phyloP scores from a whole-genome alignment of 2,329 filamentous ascomycete species.

The Ophidiomyces ophidiicola region DNA sequence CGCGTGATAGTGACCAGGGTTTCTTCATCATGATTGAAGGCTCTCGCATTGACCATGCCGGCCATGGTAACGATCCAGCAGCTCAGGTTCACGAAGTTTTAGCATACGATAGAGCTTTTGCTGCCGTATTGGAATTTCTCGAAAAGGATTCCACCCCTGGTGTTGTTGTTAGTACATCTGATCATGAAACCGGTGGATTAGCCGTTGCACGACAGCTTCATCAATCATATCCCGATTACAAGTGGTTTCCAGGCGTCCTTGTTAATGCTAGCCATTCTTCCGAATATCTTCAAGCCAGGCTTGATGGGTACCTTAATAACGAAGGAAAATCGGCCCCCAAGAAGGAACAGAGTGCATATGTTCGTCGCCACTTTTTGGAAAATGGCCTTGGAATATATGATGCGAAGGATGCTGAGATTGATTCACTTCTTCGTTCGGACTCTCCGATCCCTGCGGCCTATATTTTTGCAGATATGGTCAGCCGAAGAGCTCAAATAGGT shows the following conservation, averaged over 20 bases:
- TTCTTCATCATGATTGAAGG: constrained; percentile 99
- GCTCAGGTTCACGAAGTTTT: constrained; percentile 83
- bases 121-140: constrained; percentile 72
- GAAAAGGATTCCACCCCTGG: constrained; percentile 58
- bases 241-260: constrained; percentile 73
- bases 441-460: constrained; percentile 47
- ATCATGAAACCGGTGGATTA: constrained; percentile 91
- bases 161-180: constrained; percentile 77
- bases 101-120: constrained; percentile 84
- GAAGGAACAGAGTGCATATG: constrained; percentile 47
- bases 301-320: constrained; percentile 47
- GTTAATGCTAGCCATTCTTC: constrained; percentile 65
- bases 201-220: constrained; percentile 62
- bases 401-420: constrained; percentile 57
- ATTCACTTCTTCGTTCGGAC: constrained; percentile 45
- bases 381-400: constrained; percentile 66
- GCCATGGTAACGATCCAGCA: constrained; percentile 70
- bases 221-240: constrained; percentile 52
- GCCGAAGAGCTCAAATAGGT: constrained; percentile 73
- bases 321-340: constrained; percentile 27
- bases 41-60: constrained; percentile 89
- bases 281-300: constrained; percentile 54
- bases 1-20: constrained; percentile 70
- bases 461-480: constrained; percentile 72
- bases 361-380: constrained; percentile 55